Evolutionary conservation across 2,329 filamentous ascomycete genomes (phyloP).

Genomic region (Ceratocystis cacaofunesta): DNA sequence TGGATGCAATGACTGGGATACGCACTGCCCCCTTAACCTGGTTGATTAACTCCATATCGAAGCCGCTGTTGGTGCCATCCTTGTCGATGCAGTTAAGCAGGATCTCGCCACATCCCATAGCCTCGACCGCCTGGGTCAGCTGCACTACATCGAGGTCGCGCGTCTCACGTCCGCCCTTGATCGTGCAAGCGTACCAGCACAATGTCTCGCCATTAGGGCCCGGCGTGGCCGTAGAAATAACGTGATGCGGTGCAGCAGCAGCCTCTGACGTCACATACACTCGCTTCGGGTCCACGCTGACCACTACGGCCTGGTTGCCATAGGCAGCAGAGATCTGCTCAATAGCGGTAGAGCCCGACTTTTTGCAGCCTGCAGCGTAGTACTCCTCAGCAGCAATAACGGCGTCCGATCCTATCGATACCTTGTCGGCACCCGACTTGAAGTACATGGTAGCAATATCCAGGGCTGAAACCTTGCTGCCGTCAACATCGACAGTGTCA

Average conservation of each 20-base stretch:
- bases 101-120: slow-evolving; percentile 89
- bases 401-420: slow-evolving; percentile 90
- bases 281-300: slow-evolving; percentile 85
- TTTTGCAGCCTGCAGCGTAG: slow-evolving; percentile 50
- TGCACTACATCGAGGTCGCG: slow-evolving; percentile 85
- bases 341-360: slow-evolving; percentile 76
- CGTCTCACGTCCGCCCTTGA: slow-evolving; percentile 89
- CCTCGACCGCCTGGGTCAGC: slow-evolving; percentile 76
- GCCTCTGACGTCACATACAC: slow-evolving; percentile 65
- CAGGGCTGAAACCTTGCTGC: slow-evolving; percentile 70
- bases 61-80: slow-evolving; percentile 87
- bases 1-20: slow-evolving; percentile 91
- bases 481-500: slow-evolving; percentile 80
- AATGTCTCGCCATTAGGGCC: slow-evolving; percentile 63
- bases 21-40: slow-evolving; percentile 76
- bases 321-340: slow-evolving; percentile 90
- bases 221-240: slow-evolving; percentile 51
- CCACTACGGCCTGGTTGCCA: slow-evolving; percentile 91
- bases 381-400: slow-evolving; percentile 88
- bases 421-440: slow-evolving; percentile 91
- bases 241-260: slow-evolving; percentile 53
- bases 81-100: slow-evolving; percentile 95
- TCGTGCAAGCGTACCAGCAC: slow-evolving; percentile 97
- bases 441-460: slow-evolving; percentile 96
- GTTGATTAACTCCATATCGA: slow-evolving; percentile 79